Evolutionary conservation across 805 yeast genomes (phyloP).

Genomic region (Nakazawaea ambrosiae): DNA sequence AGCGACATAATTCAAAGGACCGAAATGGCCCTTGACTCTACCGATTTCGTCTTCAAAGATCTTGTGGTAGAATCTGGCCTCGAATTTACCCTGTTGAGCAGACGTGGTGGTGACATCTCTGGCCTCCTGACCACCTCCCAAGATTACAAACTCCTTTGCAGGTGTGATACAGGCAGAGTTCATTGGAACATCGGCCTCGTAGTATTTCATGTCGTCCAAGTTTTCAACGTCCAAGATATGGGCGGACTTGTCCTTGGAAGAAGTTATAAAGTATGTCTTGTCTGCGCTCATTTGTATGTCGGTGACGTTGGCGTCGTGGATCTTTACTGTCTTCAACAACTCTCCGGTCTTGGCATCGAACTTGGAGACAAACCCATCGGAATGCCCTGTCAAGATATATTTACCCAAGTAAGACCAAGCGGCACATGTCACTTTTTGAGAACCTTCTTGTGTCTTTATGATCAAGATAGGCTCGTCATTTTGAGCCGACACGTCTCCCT

Average conservation of each 20-base stretch:
- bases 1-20: constrained; percentile 92
- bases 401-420: constrained; percentile 78
- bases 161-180: constrained; percentile 95
- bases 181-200: constrained; percentile 85
- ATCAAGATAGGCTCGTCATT: constrained; percentile 47
- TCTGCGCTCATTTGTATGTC: constrained; percentile 90
- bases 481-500: constrained; percentile 36
- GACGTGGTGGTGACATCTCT: constrained; percentile 97
- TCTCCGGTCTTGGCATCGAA: constrained; percentile 75
- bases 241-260: constrained; percentile 89
- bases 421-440: constrained; percentile 69
- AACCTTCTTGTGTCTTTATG: constrained; percentile 53
- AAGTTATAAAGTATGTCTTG: constrained; percentile 80
- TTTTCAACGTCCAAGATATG: constrained; percentile 72
- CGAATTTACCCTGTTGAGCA: constrained; percentile 90
- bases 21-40: constrained; percentile 97
- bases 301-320: constrained; percentile 74
- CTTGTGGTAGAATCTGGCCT: constrained; percentile 93
- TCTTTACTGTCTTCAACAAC: constrained; percentile 45
- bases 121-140: constrained; percentile 99
- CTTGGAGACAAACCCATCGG: constrained; percentile 78
- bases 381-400: constrained; percentile 79
- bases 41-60: constrained; percentile 94
- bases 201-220: constrained; percentile 64
- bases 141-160: constrained; percentile 79